A percentile compares a stretch with the other conserved stretches of the same genome.
These are phyloP conservation scores for Dispira simplex DNA, from an alignment of 192 early-diverging fungal species.

Conservation along the genomic window DNA sequence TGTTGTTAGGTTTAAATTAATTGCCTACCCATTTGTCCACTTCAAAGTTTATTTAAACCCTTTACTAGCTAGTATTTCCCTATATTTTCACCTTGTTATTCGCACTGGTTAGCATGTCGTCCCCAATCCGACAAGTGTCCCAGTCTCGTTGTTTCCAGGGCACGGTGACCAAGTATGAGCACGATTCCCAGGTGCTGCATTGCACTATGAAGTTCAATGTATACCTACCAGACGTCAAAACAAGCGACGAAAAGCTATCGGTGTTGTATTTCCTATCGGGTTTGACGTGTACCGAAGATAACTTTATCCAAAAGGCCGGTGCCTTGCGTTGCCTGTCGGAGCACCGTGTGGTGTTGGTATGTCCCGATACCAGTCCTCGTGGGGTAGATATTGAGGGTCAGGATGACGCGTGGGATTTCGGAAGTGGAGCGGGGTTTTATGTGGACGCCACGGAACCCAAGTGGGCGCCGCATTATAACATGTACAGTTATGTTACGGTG, in stretches of 20 bases:
- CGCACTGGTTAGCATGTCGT: no score
- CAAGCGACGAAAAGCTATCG: constrained; percentile 12
- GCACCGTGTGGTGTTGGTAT: constrained; percentile 56
- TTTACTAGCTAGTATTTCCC: no score
- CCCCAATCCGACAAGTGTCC: constrained; percentile 21
- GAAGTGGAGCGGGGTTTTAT: constrained; percentile 42
- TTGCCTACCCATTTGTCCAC: no score
- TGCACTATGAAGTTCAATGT: constrained; percentile 64
- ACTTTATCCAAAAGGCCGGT: constrained; percentile 77
- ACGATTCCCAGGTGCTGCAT: constrained; percentile 36
- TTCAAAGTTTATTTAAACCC: no score
- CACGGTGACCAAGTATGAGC: constrained; percentile 52
- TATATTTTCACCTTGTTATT: no score
- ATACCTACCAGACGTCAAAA: constrained; percentile 32
- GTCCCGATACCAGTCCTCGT: constrained; percentile 83
- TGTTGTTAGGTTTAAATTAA: no score
- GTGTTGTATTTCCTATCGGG: constrained; percentile 65
- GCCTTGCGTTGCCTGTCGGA: constrained; percentile 44
- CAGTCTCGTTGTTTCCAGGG: constrained; percentile 49
- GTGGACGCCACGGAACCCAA: constrained; percentile 62
- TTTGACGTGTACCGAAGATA: constrained; percentile 75
- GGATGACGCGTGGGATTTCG: constrained; percentile 38
- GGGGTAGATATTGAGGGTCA: constrained; percentile 52
- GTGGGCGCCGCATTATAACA: constrained; percentile 60
- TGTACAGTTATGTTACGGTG: constrained; percentile 67